phyloP scores from a whole-genome alignment of 1,139 yeast genomes.

The Protomyces inouyei region DNA sequence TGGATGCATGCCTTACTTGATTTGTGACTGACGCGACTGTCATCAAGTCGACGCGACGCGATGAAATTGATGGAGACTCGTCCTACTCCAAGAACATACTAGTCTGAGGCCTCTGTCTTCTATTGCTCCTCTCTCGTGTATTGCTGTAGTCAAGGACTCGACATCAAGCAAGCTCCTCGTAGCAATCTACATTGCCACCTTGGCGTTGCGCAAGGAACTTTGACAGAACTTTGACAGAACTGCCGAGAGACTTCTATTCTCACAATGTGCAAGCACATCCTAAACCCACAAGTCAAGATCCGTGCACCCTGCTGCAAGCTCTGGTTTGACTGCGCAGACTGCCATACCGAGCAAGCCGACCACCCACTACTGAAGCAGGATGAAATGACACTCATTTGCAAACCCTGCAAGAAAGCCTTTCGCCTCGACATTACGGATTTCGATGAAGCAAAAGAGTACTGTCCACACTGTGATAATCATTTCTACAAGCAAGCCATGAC shows the following conservation, averaged over 20 bases:
- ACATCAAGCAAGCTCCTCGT: too few relatives aligned
- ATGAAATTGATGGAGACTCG: too few relatives aligned
- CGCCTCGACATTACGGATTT: slow-evolving; percentile 39
- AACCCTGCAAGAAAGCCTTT: slow-evolving; percentile 42
- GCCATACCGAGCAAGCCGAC: slow-evolving; percentile 40
- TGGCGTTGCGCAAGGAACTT: too few relatives aligned
- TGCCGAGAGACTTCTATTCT: background rate
- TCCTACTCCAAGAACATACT: too few relatives aligned
- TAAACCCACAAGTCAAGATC: slow-evolving; percentile 42
- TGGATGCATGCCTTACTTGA: too few relatives aligned
- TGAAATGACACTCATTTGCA: slow-evolving; percentile 41
- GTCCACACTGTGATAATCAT: slow-evolving; percentile 43
- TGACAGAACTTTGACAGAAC: too few relatives aligned
- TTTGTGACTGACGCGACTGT: too few relatives aligned
- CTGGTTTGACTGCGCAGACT: slow-evolving; percentile 37
- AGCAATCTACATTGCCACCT: too few relatives aligned
- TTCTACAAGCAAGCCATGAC: slow-evolving; percentile 38
- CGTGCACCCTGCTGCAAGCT: slow-evolving; percentile 38
- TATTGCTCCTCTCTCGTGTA: too few relatives aligned
- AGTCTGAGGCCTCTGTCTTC: too few relatives aligned
- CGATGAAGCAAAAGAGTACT: slow-evolving; percentile 42
- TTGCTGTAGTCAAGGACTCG: too few relatives aligned
- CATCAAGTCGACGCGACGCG: too few relatives aligned
- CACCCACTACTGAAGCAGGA: slow-evolving; percentile 39
- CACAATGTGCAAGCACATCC: slow-evolving; percentile 40